phyloP scores from a whole-genome alignment of 108 stramenopile species.

The Cyclotella choctawhatcheeana region DNA sequence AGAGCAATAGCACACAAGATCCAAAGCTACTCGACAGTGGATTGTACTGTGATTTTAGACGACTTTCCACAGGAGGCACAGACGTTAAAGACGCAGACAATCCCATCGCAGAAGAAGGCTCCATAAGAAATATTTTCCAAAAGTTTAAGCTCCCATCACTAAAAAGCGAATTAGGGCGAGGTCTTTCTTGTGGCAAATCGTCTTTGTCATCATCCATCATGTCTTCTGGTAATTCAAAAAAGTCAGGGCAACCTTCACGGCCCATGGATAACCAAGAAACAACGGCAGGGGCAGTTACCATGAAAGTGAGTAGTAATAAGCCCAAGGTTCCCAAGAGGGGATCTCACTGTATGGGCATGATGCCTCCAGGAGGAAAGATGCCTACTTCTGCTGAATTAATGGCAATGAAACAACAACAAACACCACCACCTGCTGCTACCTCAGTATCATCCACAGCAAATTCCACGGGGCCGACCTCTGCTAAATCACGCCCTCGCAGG shows the following conservation, averaged over 20 bases:
- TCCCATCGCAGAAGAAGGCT: not conserved
- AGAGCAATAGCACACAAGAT: slow-evolving; percentile 7
- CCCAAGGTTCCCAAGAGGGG: not conserved
- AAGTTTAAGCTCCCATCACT: slow-evolving; percentile 2
- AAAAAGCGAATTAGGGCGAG: not conserved
- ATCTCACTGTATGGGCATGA: slow-evolving; percentile 14
- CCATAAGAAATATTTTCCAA: not conserved
- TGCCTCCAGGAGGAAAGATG: slow-evolving; percentile 3
- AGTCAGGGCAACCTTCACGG: not conserved
- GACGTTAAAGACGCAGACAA: not conserved
- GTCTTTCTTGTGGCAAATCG: not conserved
- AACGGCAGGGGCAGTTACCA: not conserved
- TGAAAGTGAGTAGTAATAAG: slow-evolving; percentile 6
- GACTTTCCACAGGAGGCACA: not conserved
- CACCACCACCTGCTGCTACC: not conserved
- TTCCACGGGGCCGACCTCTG: slow-evolving; percentile 1
- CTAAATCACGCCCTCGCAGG: slow-evolving; percentile 30
- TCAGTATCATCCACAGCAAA: not conserved
- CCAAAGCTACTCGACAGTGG: slow-evolving; percentile 18
- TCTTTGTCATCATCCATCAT: not conserved
- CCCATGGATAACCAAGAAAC: slow-evolving; percentile 1
- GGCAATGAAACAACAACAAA: slow-evolving; percentile 7
- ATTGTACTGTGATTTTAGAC: slow-evolving; percentile 24
- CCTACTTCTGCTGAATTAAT: slow-evolving; percentile 25
- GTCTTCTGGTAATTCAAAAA: not conserved